Percentiles rank a stretch among this genome's conserved stretches.
Conservation (phyloP, 2,329 filamentous ascomycete species). For the Fusarium metavorans region DNA sequence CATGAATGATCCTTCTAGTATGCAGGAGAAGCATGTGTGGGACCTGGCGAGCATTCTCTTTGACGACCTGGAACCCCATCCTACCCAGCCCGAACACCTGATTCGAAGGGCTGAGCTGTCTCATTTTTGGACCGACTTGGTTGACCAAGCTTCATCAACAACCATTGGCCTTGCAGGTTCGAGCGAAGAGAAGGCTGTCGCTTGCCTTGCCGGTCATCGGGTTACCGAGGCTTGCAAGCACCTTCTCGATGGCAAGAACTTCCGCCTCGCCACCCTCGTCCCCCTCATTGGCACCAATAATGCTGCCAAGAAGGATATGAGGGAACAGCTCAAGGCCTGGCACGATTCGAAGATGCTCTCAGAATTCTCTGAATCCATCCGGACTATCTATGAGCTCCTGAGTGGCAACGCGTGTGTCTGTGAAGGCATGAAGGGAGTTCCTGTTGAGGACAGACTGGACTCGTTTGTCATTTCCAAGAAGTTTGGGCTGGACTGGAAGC, state of each 20-base stretch:
- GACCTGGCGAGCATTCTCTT: slow-evolving; percentile 88
- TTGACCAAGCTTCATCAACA: slow-evolving; percentile 69
- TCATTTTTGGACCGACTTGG: slow-evolving; percentile 73
- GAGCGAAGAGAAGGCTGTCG: slow-evolving; percentile 85
- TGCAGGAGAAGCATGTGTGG: slow-evolving; percentile 84
- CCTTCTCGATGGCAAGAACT: slow-evolving; percentile 80
- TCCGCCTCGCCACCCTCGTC: slow-evolving; percentile 86
- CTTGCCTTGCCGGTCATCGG: slow-evolving; percentile 81
- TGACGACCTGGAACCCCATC: slow-evolving; percentile 68
- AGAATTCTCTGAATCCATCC: slow-evolving; percentile 86
- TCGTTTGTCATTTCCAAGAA: slow-evolving; percentile 86
- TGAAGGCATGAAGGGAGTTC: slow-evolving; percentile 78
- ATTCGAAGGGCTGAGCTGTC: slow-evolving; percentile 74
- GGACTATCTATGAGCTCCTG: slow-evolving; percentile 89
- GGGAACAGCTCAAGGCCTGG: slow-evolving; percentile 86
- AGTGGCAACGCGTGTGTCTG: slow-evolving; percentile 89
- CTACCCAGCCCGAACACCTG: slow-evolving; percentile 54
- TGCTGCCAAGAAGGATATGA: slow-evolving; percentile 78
- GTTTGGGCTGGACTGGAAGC: slow-evolving; percentile 92
- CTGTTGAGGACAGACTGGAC: slow-evolving; percentile 82
- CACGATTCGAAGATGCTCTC: slow-evolving; percentile 83
- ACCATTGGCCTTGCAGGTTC: slow-evolving; percentile 70
- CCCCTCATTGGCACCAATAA: slow-evolving; percentile 83
- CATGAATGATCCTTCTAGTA: slow-evolving; percentile 57
- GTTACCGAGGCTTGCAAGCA: slow-evolving; percentile 85